Percentiles rank a stretch among this genome's conserved stretches.
These are phyloP conservation scores for Iris pallida DNA, from an alignment of 116 monocot species.

Conservation along the genomic window DNA sequence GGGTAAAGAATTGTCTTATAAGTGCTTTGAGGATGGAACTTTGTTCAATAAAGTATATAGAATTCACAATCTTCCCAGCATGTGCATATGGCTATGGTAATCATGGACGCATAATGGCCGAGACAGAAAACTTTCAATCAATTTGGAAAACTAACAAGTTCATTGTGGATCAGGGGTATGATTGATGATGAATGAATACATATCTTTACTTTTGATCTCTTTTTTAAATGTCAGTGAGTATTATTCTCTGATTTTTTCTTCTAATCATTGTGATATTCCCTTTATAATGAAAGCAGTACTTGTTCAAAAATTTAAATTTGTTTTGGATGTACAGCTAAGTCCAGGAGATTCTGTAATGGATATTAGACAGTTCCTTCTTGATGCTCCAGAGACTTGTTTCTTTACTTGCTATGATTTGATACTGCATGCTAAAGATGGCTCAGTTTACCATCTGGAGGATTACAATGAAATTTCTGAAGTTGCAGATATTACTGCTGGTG, in stretches of 20 bases:
- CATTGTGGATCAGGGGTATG: neutral
- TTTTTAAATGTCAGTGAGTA: neutral
- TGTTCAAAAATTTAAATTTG: slow-evolving; percentile 3
- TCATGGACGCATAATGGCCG: no score
- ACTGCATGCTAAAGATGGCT: slow-evolving; percentile 83
- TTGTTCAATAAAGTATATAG: no score
- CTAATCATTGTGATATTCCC: neutral
- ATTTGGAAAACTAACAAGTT: neutral
- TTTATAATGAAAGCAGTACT: neutral
- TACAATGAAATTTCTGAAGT: slow-evolving; percentile 98
- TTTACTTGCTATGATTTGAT: slow-evolving; percentile 94
- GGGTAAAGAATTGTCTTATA: no score
- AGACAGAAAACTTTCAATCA: neutral
- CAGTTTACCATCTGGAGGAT: slow-evolving; percentile 73
- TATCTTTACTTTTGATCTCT: neutral
- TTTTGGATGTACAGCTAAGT: slow-evolving; percentile 57
- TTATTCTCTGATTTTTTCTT: neutral
- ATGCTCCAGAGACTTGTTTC: slow-evolving; percentile 98
- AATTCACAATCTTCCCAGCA: no score
- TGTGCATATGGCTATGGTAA: no score
- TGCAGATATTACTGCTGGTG: slow-evolving; percentile 84
- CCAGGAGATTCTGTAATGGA: slow-evolving; percentile 97
- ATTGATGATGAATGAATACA: neutral
- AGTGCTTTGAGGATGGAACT: no score
- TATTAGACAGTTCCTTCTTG: slow-evolving; percentile 92